These are phyloP conservation scores for Sparassis latifolia DNA, from an alignment of 1,284 basidiomycete genomes.

Conservation along the genomic window DNA sequence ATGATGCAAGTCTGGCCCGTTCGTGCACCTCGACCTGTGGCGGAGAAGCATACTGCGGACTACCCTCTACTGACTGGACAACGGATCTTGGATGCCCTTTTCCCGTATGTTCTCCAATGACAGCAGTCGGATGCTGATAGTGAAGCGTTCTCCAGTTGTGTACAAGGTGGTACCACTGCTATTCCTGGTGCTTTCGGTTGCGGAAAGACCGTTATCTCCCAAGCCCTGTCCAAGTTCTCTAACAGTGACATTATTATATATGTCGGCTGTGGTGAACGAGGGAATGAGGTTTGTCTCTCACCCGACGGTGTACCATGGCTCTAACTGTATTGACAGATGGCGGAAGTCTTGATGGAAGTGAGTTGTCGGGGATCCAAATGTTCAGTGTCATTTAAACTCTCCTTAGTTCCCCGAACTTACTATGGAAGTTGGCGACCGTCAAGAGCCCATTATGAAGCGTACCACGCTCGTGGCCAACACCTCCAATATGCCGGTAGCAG, in stretches of 20 bases:
- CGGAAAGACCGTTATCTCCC: conserved; percentile 94
- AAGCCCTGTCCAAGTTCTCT: conserved; percentile 97
- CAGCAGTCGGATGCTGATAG: conserved; percentile 2
- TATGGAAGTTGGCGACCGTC: conserved; percentile 84
- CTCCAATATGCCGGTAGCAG: conserved; percentile 99
- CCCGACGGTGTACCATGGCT: too few relatives aligned
- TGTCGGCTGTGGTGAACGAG: conserved; percentile 94
- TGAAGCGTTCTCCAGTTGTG: conserved; percentile 52
- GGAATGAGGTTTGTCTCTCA: conserved; percentile 60
- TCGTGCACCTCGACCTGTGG: conserved; percentile 91
- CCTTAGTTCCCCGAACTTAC: conserved; percentile 90
- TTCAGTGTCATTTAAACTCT: conserved; percentile 10
- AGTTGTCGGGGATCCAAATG: conserved; percentile 14
- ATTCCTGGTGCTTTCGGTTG: conserved; percentile 99
- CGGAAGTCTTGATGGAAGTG: conserved; percentile 94
- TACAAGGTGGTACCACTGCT: conserved; percentile 98
- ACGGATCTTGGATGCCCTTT: conserved; percentile 94
- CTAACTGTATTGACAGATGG: conserved; percentile 63
- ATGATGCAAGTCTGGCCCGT: conserved; percentile 99
- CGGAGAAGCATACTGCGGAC: conserved; percentile 92
- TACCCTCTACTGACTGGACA: conserved; percentile 94
- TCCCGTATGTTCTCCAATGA: conserved; percentile 59
- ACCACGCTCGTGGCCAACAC: conserved; percentile 99
- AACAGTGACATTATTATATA: conserved; percentile 99
- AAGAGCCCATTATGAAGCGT: conserved; percentile 99